phyloP scores from a whole-genome alignment of 148 eudicot genomes.

The Rhododendron mucronatum region DNA sequence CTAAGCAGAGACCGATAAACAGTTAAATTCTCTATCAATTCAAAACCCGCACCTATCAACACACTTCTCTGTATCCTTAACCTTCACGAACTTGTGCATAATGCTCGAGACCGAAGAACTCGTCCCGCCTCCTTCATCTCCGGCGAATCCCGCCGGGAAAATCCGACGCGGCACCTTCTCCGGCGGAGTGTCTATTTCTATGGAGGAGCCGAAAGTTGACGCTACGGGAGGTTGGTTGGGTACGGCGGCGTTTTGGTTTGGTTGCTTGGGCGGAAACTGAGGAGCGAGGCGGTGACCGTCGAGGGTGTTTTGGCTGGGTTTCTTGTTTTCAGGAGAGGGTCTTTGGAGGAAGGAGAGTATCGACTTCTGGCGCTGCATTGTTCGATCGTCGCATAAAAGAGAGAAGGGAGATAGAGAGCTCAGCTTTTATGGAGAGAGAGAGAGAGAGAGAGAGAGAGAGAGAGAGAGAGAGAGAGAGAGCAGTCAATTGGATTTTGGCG shows the following conservation, averaged over 20 bases:
- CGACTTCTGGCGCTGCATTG: slow-evolving; percentile 68
- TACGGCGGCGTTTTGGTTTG: not conserved
- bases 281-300: slow-evolving; percentile 7
- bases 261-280: slow-evolving; percentile 8
- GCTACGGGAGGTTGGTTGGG: slow-evolving; percentile 1
- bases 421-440: not conserved
- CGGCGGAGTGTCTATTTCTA: slow-evolving; percentile 77
- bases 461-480: not conserved
- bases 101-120: slow-evolving; percentile 56
- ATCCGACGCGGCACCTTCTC: slow-evolving; percentile 70
- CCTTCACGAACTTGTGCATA: slow-evolving; percentile 65
- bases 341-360: slow-evolving; percentile 71
- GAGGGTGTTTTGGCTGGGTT: slow-evolving; percentile 17
- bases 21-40: not conserved
- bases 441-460: slow-evolving; percentile 6
- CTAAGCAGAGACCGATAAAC: not conserved
- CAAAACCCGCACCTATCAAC: slow-evolving; percentile 25
- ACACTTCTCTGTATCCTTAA: slow-evolving; percentile 20
- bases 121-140: slow-evolving; percentile 21
- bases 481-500: slow-evolving; percentile 16
- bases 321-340: slow-evolving; percentile 42
- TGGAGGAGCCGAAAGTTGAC: slow-evolving; percentile 1
- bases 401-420: not conserved
- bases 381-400: slow-evolving; percentile 2
- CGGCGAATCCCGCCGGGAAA: slow-evolving; percentile 32